Conservation (phyloP, 495 filamentous ascomycete species). For the Penicillium canescens region DNA sequence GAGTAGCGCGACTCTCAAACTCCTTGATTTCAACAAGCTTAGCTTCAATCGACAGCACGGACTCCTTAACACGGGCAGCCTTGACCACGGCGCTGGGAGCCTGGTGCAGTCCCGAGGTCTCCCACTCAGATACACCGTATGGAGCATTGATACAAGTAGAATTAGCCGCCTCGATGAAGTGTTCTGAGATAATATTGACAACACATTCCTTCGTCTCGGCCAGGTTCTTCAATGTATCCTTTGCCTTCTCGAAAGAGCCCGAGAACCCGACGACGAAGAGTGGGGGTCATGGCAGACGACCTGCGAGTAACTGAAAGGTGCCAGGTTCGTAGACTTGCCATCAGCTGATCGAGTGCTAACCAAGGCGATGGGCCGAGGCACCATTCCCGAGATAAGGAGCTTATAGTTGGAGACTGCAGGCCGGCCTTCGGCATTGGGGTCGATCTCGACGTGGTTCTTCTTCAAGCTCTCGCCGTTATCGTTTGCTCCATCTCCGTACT, state of each 20-base stretch:
- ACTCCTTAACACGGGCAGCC: slow-evolving; percentile 75
- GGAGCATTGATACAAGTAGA: slow-evolving; percentile 74
- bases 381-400: slow-evolving; percentile 82
- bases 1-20: slow-evolving; percentile 66
- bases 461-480: slow-evolving; percentile 54
- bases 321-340: slow-evolving; percentile 68
- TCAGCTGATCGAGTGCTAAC: slow-evolving; percentile 60
- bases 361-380: slow-evolving; percentile 76
- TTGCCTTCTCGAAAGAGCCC: slow-evolving; percentile 52
- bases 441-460: slow-evolving; percentile 72
- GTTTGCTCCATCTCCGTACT: slow-evolving; percentile 74
- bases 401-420: slow-evolving; percentile 81
- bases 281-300: slow-evolving; percentile 88
- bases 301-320: slow-evolving; percentile 84
- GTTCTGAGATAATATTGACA: slow-evolving; percentile 85
- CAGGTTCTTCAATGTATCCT: slow-evolving; percentile 80
- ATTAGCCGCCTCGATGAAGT: slow-evolving; percentile 88
- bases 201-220: slow-evolving; percentile 67
- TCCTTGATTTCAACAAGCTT: slow-evolving; percentile 73
- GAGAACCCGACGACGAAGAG: slow-evolving; percentile 80
- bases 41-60: slow-evolving; percentile 78
- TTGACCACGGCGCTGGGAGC: slow-evolving; percentile 66
- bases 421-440: slow-evolving; percentile 75
- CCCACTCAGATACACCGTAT: slow-evolving; percentile 80
- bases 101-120: slow-evolving; percentile 72